A percentile compares a stretch with the other conserved stretches of the same genome.
phyloP scores from a whole-genome alignment of 2,329 filamentous ascomycete genomes.

The Botryotinia globosa region DNA sequence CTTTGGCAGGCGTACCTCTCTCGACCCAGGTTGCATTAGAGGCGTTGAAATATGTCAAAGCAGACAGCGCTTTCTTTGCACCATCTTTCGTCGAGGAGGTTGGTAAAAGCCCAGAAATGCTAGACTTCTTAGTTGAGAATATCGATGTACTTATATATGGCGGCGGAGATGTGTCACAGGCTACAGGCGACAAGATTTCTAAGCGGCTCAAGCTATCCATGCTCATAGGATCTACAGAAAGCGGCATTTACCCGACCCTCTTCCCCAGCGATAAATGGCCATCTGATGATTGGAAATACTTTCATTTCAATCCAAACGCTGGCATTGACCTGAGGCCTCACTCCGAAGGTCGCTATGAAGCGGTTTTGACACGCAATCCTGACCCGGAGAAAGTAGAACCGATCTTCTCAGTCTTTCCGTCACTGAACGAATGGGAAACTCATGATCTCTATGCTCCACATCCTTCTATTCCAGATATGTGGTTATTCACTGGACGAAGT shows the following conservation, averaged over 20 bases:
- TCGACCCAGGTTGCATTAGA: neutral
- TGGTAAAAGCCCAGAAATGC: too few relatives aligned
- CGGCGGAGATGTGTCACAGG: too few relatives aligned
- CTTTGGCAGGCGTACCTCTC: neutral
- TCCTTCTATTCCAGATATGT: constrained; percentile 38
- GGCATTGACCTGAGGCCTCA: neutral
- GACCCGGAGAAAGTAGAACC: constrained; percentile 25
- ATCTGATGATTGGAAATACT: constrained; percentile 1
- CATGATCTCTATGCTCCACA: constrained; percentile 42
- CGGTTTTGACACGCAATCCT: constrained; percentile 25
- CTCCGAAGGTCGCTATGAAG: constrained; percentile 26
- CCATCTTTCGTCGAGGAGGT: too few relatives aligned
- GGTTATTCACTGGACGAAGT: constrained; percentile 39
- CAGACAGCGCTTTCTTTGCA: neutral
- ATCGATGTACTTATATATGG: too few relatives aligned
- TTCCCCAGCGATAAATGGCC: neutral
- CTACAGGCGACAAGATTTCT: too few relatives aligned
- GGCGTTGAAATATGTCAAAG: neutral
- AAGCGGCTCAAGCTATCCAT: too few relatives aligned
- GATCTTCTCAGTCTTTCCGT: constrained; percentile 40
- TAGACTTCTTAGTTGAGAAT: too few relatives aligned
- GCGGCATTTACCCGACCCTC: neutral
- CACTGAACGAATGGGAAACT: constrained; percentile 38
- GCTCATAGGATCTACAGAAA: too few relatives aligned
- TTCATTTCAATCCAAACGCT: neutral